Base-by-base conservation (phyloP, 2,329 filamentous ascomycete genomes). In the Fusarium brevicatenulatum region DNA sequence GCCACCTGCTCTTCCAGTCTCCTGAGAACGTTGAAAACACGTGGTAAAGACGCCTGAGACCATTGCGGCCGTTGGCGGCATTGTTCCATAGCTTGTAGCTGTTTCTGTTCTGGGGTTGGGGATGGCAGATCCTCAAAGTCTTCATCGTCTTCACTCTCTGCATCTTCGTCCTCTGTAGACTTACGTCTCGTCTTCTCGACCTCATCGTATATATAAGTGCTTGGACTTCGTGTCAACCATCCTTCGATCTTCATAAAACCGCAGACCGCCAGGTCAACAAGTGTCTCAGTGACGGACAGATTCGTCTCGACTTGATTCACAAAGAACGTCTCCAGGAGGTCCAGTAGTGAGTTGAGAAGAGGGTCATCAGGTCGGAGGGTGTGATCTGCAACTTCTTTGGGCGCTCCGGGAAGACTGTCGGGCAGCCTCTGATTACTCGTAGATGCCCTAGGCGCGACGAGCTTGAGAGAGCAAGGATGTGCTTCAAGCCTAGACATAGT, bases 291-390 rank as follows among this genome's bases (percentile, higher is more conserved):
- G 4, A 98, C 86, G 0, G 92, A 93, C 7, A 99, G 84, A 75
- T 99, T 99, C 6, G 93, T 95, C 76, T 98, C 94, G 6, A 98
- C 91, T 6, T 94, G 92, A 76, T 99, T 99, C 9, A 93, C 88
- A 76, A 98, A 94, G 78, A 98, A 99, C 0, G 88, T 91, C 49
- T 92, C 88, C 16, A 99, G 82, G 12, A 95, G 86, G 47, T 92
- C 91, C 15, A 93, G 83, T 5, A 93, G 84, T 13, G 93, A 90
- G 79, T 89, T 90, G 52, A 91, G 85, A 40, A 91, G 87, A 47
- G 87, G 90, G 73, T 91, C 91, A 61, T 90, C 89, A 3, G 86
- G 86, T 60, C 87, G 87, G 23, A 93, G 84, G 9, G 90, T 90
- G 77, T 92, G 91, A 39, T 83, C 86, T 50, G 84, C 86, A 71